phyloP scores from a whole-genome alignment of 805 yeast species.

The Ogataea naganishii region DNA sequence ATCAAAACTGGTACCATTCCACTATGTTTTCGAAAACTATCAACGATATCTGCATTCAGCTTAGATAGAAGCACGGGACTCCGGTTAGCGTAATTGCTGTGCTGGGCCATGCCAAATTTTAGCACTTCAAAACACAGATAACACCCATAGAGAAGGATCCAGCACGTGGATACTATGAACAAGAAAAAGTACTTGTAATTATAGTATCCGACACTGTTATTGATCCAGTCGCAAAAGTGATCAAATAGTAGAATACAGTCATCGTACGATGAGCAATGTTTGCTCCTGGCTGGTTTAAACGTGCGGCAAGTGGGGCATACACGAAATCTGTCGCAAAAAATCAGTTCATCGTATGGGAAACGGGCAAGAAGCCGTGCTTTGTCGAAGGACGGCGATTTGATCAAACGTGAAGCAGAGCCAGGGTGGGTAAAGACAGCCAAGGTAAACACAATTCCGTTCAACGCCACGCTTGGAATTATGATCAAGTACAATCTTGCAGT shows the following conservation, averaged over 20 bases:
- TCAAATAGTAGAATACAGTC: constrained; percentile 59
- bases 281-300: constrained; percentile 67
- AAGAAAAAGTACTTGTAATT: constrained; percentile 40
- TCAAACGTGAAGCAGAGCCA: constrained; percentile 23
- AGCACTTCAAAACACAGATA: constrained; percentile 23
- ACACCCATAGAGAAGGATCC: constrained; percentile 34
- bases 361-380: constrained; percentile 5
- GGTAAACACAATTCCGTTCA: constrained; percentile 27
- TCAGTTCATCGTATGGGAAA: constrained; percentile 31
- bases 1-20: constrained; percentile 7
- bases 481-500: constrained; percentile 11
- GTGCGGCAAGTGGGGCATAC: constrained; percentile 47
- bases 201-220: constrained; percentile 46
- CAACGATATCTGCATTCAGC: too few relatives aligned
- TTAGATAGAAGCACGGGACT: constrained; percentile 11
- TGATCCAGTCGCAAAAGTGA: constrained; percentile 48
- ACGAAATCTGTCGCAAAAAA: constrained; percentile 31
- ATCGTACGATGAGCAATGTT: constrained; percentile 68
- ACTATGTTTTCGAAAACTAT: constrained; percentile 6
- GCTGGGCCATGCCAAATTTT: constrained; percentile 2
- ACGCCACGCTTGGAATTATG: constrained; percentile 23
- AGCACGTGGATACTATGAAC: constrained; percentile 26
- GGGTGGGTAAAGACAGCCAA: constrained; percentile 34
- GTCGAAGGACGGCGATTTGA: constrained; percentile 4
- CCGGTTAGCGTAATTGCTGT: neutral